phyloP scores from a whole-genome alignment of 768 basidiomycete genomes.

The Psilocybe subaeruginosa region DNA sequence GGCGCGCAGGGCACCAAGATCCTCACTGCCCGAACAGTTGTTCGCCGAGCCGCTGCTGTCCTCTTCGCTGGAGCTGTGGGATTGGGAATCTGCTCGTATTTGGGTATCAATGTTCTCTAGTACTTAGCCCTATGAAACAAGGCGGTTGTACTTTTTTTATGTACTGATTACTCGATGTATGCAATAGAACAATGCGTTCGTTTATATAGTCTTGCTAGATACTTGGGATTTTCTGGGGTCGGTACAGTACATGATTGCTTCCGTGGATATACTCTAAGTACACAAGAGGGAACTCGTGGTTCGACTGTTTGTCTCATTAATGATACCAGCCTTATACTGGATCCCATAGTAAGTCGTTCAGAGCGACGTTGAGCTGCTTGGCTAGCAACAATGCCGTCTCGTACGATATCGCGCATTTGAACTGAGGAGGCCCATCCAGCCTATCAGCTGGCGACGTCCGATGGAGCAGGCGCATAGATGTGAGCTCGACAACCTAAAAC shows the following conservation, averaged over 20 bases:
- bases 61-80: conserved; percentile 23
- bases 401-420: conserved; percentile 74
- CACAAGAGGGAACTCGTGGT: no score
- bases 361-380: conserved; percentile 56
- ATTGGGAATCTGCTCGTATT: conserved; percentile 23
- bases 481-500: conserved; percentile 65
- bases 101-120: conserved; percentile 25
- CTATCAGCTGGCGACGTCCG: conserved; percentile 63
- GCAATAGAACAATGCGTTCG: not conserved
- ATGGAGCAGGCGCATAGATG: conserved; percentile 66
- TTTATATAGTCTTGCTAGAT: no score
- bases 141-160: not conserved
- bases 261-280: no score
- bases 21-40: conserved; percentile 11
- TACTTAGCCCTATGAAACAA: not conserved
- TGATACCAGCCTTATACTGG: conserved; percentile 28
- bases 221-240: no score
- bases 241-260: no score
- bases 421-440: conserved; percentile 70
- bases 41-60: conserved; percentile 20
- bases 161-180: not conserved
- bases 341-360: conserved; percentile 77
- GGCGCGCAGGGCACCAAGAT: conserved; percentile 43
- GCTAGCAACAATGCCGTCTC: conserved; percentile 58
- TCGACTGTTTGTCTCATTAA: no score